phyloP scores from a whole-genome alignment of 148 eudicot genomes.

The Cornus controversa region DNA sequence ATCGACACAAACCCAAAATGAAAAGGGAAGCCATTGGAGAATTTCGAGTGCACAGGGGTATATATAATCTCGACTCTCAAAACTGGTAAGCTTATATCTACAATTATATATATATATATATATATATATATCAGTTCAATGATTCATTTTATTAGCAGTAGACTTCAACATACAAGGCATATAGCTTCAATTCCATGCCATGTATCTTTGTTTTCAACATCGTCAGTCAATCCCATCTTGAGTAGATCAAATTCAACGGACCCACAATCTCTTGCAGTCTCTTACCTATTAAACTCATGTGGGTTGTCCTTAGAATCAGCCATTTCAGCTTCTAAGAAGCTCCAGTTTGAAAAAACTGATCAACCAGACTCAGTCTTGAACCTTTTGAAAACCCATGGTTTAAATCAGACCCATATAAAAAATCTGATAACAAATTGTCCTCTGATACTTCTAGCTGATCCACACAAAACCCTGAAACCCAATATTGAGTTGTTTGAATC shows the following conservation, averaged over 20 bases:
- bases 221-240: constrained; percentile 2
- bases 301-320: constrained; percentile 23
- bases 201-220: background rate
- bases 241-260: constrained; percentile 1
- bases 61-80: background rate
- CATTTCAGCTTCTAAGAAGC: constrained; percentile 15
- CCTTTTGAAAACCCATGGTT: background rate
- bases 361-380: constrained; percentile 9
- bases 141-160: background rate
- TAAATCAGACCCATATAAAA: background rate
- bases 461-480: constrained; percentile 16
- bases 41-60: background rate
- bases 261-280: constrained; percentile 8
- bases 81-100: background rate
- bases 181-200: background rate
- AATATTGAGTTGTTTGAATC: constrained; percentile 14
- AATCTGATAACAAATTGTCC: constrained; percentile 10
- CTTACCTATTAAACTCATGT: constrained; percentile 16
- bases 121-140: background rate
- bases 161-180: background rate
- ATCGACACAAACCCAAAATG: background rate
- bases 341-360: constrained; percentile 10
- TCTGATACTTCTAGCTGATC: constrained; percentile 6
- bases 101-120: background rate
- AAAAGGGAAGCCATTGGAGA: background rate